A percentile compares a stretch with the other conserved stretches of the same genome.
Conservation (phyloP, 768 basidiomycete genomes). For the Lepiota venenata region DNA sequence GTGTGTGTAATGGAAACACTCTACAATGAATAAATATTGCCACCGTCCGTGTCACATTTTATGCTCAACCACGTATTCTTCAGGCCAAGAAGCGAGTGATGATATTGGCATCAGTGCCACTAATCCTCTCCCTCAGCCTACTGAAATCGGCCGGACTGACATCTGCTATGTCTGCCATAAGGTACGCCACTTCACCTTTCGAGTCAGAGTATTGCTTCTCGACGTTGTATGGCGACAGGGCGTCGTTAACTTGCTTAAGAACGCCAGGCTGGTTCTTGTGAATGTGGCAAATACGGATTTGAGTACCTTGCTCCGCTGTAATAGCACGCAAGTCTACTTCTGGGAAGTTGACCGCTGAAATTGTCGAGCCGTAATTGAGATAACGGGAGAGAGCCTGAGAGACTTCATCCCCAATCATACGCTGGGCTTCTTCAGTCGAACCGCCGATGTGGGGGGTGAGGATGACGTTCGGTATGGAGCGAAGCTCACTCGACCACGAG, state of each 20-base stretch:
- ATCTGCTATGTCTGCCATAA: conserved; percentile 95
- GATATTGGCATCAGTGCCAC: conserved; percentile 80
- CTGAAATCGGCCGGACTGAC: conserved; percentile 81
- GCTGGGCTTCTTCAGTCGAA: conserved; percentile 97
- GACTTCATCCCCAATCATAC: conserved; percentile 96
- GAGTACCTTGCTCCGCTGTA: conserved; percentile 72
- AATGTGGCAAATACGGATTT: conserved; percentile 91
- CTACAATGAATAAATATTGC: conserved; percentile 15
- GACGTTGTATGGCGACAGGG: conserved; percentile 92
- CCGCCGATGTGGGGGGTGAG: conserved; percentile 99
- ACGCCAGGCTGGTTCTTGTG: conserved; percentile 97
- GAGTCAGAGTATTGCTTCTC: conserved; percentile 99
- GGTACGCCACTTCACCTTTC: conserved; percentile 88
- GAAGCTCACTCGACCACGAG: conserved; percentile 74
- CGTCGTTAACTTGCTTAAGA: conserved; percentile 91
- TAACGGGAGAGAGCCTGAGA: conserved; percentile 82
- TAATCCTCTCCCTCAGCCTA: conserved; percentile 75
- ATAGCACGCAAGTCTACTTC: conserved; percentile 96
- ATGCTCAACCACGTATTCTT: conserved; percentile 1
- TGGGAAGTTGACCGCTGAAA: conserved; percentile 98
- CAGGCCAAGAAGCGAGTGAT: conserved; percentile 81
- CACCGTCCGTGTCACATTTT: conserved; percentile 33
- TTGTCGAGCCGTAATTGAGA: conserved; percentile 85
- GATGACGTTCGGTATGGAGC: conserved; percentile 83
- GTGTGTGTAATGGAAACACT: conserved; percentile 16